phyloP scores from a whole-genome alignment of 2,329 filamentous ascomycete genomes.

The Sphaceloma murrayae region DNA sequence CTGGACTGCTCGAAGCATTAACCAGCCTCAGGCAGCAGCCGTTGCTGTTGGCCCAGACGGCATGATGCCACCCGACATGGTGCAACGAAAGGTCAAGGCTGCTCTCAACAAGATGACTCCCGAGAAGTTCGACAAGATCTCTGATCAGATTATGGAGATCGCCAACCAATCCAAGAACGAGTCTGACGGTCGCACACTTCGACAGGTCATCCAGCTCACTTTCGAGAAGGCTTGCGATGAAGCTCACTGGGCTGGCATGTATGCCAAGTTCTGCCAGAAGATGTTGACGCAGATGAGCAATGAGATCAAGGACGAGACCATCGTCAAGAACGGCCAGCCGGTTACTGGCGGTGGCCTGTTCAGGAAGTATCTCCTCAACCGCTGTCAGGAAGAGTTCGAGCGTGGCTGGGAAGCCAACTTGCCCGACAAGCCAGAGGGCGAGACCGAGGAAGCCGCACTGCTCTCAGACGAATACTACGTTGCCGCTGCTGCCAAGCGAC shows the following conservation, averaged over 20 bases:
- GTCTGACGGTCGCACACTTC: conserved; percentile 81
- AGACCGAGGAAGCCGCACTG: conserved; percentile 63
- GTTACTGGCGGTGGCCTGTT: conserved; percentile 90
- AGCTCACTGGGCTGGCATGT: conserved; percentile 97
- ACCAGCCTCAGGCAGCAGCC: conserved; percentile 38
- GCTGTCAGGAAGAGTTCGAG: conserved; percentile 98
- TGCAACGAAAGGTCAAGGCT: conserved; percentile 98
- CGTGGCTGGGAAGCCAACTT: conserved; percentile 91
- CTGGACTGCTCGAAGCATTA: conserved; percentile 78
- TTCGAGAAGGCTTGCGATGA: conserved; percentile 99
- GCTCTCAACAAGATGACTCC: conserved; percentile 99
- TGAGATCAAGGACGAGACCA: conserved; percentile 90
- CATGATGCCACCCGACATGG: conserved; percentile 78
- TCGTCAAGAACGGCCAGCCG: conserved; percentile 74
- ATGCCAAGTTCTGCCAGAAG: conserved; percentile 94
- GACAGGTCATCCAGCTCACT: conserved; percentile 96
- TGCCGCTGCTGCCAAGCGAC: conserved; percentile 87
- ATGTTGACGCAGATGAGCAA: conserved; percentile 94
- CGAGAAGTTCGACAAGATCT: conserved; percentile 95
- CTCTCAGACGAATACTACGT: conserved; percentile 94
- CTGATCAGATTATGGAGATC: conserved; percentile 85
- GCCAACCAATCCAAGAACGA: conserved; percentile 94
- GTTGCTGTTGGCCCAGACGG: conserved; percentile 37
- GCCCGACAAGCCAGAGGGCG: conserved; percentile 65
- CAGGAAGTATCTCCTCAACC: conserved; percentile 96